phyloP scores from a whole-genome alignment of 2,329 filamentous ascomycete genomes.

The Xylogone sp. region DNA sequence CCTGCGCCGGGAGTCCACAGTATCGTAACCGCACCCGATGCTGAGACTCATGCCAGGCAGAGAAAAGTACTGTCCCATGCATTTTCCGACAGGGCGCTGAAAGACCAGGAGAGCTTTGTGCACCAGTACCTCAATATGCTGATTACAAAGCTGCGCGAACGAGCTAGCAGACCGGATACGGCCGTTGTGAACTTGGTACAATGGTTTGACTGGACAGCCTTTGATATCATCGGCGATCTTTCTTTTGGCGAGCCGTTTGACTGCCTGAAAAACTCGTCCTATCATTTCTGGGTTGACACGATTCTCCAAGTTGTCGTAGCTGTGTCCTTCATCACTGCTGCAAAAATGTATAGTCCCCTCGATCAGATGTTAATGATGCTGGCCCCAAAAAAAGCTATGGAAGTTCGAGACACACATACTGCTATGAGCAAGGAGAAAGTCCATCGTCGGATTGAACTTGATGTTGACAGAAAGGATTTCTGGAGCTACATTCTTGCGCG shows the following conservation, averaged over 20 bases:
- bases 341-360: neutral
- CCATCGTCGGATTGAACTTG: constrained; percentile 1
- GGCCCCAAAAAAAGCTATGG: neutral
- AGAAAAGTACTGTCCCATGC: constrained; percentile 22
- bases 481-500: constrained; percentile 8
- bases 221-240: constrained; percentile 42
- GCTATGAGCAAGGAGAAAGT: constrained; percentile 3
- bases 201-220: constrained; percentile 35
- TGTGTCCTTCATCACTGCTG: neutral
- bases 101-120: constrained; percentile 24
- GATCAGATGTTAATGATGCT: constrained; percentile 4
- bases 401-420: constrained; percentile 2
- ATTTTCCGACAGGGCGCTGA: constrained; percentile 28
- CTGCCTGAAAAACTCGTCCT: constrained; percentile 31
- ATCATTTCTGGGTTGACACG: constrained; percentile 24
- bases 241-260: constrained; percentile 42
- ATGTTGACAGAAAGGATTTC: constrained; percentile 4
- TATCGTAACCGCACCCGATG: neutral
- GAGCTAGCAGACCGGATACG: neutral
- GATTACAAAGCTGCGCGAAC: too few relatives aligned
- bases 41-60: constrained; percentile 17
- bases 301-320: constrained; percentile 23
- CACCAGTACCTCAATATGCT: too few relatives aligned
- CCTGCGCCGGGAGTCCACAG: too few relatives aligned
- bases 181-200: constrained; percentile 20